A percentile compares a stretch with the other conserved stretches of the same genome.
phyloP scores from a whole-genome alignment of 345 rosid genomes.

The Mangifera indica region DNA sequence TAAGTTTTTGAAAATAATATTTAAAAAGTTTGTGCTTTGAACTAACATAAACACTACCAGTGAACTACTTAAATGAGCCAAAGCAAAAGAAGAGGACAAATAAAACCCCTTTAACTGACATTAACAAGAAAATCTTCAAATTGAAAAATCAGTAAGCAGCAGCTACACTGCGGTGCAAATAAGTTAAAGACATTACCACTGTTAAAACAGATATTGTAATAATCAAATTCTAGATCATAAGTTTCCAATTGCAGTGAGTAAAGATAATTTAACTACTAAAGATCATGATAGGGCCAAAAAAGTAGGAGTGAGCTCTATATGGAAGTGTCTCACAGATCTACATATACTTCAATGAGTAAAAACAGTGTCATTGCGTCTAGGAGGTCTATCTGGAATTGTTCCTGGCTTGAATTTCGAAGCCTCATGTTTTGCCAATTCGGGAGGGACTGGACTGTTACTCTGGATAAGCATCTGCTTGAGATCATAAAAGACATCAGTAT shows the following conservation, averaged over 20 bases:
- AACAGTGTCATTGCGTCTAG: conserved; percentile 86
- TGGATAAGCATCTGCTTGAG: conserved; percentile 97
- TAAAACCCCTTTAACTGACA: conserved; percentile 7
- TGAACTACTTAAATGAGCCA: neutral
- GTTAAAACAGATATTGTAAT: neutral
- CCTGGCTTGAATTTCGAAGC: conserved; percentile 97
- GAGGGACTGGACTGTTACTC: conserved; percentile 88
- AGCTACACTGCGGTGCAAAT: conserved; percentile 10
- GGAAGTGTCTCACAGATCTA: conserved; percentile 8
- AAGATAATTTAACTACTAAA: neutral
- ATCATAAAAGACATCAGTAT: conserved; percentile 87
- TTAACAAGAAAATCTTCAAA: conserved; percentile 10
- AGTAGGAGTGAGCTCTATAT: neutral
- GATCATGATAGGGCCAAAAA: neutral
- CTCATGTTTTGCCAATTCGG: conserved; percentile 89
- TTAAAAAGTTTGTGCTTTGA: neutral
- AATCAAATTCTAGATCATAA: conserved; percentile 2
- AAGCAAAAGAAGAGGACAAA: neutral
- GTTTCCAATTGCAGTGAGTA: conserved; percentile 5
- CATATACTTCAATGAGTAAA: conserved; percentile 54
- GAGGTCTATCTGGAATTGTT: conserved; percentile 84
- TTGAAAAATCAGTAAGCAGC: conserved; percentile 4
- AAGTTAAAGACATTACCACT: neutral
- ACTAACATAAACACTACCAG: conserved; percentile 2
- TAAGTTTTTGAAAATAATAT: neutral